phyloP scores from a whole-genome alignment of 495 filamentous ascomycete genomes.

The Penicillium samsonianum region DNA sequence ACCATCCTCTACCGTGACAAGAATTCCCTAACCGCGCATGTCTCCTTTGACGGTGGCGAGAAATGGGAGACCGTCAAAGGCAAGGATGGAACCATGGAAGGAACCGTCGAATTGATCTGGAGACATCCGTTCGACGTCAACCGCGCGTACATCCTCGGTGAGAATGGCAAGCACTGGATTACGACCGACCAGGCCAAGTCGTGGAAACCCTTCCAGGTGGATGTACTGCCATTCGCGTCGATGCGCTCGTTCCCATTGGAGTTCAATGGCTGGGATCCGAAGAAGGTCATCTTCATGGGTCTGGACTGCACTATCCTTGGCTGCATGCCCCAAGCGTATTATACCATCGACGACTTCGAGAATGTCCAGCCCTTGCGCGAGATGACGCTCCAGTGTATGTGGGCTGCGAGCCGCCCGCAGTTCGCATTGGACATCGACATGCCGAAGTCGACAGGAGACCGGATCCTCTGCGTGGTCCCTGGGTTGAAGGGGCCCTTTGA shows the following conservation, averaged over 20 bases:
- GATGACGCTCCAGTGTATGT: slow-evolving; percentile 72
- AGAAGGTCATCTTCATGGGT: slow-evolving; percentile 80
- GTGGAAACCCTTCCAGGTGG: slow-evolving; percentile 72
- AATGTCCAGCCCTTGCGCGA: slow-evolving; percentile 60
- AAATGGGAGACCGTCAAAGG: slow-evolving; percentile 67
- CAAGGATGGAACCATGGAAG: slow-evolving; percentile 55
- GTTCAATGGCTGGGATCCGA: slow-evolving; percentile 79
- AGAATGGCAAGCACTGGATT: slow-evolving; percentile 67
- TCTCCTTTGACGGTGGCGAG: slow-evolving; percentile 76
- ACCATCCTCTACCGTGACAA: slow-evolving; percentile 66
- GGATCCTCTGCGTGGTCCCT: slow-evolving; percentile 76
- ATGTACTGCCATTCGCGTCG: slow-evolving; percentile 39
- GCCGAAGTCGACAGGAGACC: slow-evolving; percentile 58
- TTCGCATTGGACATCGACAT: slow-evolving; percentile 65
- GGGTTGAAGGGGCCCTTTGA: slow-evolving; percentile 60
- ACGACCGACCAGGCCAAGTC: slow-evolving; percentile 77
- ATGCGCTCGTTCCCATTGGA: slow-evolving; percentile 42
- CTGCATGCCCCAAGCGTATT: slow-evolving; percentile 58
- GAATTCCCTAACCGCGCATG: slow-evolving; percentile 57
- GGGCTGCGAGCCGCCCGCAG: slow-evolving; percentile 71
- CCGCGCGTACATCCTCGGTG: slow-evolving; percentile 75
- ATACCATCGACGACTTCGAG: slow-evolving; percentile 83
- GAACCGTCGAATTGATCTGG: slow-evolving; percentile 57
- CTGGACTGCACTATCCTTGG: slow-evolving; percentile 47
- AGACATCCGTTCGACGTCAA: slow-evolving; percentile 77